Conservation (phyloP, 2,329 filamentous ascomycete species). For the Claviceps pazoutovae region DNA sequence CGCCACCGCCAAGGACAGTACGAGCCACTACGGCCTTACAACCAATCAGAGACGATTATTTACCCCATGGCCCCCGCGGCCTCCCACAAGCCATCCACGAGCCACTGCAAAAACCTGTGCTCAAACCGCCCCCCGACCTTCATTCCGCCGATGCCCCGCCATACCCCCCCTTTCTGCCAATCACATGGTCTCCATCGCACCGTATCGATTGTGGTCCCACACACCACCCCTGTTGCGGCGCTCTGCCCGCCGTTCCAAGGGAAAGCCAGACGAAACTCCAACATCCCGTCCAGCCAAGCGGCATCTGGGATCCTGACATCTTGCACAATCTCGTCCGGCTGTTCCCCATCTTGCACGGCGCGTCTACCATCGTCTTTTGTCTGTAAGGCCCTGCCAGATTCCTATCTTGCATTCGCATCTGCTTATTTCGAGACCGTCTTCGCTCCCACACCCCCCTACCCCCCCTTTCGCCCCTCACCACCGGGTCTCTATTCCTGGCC, state of each 20-base stretch:
- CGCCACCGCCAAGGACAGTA: neutral
- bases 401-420: conserved; percentile 6
- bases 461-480: neutral
- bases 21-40: neutral
- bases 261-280: neutral
- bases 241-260: conserved; percentile 2
- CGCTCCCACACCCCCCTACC: conserved; percentile 3
- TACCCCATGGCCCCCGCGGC: neutral
- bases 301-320: conserved; percentile 11
- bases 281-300: neutral
- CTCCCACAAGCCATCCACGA: conserved; percentile 8
- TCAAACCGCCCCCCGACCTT: neutral
- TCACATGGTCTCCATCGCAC: conserved; percentile 17
- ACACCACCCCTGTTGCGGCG: conserved; percentile 4
- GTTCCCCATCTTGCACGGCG: neutral
- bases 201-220: conserved; percentile 9
- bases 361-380: conserved; percentile 2
- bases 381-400: conserved; percentile 12
- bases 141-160: neutral
- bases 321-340: conserved; percentile 7
- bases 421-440: conserved; percentile 6
- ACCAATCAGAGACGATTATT: neutral
- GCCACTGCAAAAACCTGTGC: conserved; percentile 2
- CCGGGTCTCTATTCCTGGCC: neutral
- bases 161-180: conserved; percentile 14